Base-by-base conservation (phyloP, 2,329 filamentous ascomycete genomes). In the Penicillium thymicola region DNA sequence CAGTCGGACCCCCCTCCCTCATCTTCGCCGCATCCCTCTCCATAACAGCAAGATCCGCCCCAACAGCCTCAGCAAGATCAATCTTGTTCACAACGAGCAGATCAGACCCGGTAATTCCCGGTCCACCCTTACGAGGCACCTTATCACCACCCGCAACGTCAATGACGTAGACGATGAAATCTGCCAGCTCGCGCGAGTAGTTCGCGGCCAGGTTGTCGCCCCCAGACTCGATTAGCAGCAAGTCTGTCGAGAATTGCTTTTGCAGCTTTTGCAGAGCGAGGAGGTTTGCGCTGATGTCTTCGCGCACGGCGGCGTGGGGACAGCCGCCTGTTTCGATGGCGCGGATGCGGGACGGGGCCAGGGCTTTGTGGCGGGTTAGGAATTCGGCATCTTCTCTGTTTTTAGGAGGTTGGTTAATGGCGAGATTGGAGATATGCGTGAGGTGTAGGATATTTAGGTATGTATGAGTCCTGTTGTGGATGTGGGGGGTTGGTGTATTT, bases 81-180 rank as follows among this genome's bases (percentile, higher is more conserved):
- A 92, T 96, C 85, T 99, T 99, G 77, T 99, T 99, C 50, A 99
- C 90, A 21, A 99, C 84, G 62, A 99, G 76, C 73, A 99, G 73
- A 70, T 99, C 94, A 67, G 89, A 94, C 78, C 97, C 93, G 5
- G 94, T 99, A 72, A 99, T 99, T 1, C 94, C 94, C 0, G 94
- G 94, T 0, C 94, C 94, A 28, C 94, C 94, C 79, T 99, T 99
- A 28, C 94, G 79, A 0, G 94, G 94, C 49, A 99, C 88, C 83
- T 99, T 99, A 76, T 99, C 94, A 13, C 94, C 94, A 23, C 94
- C 94, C 54, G 87, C 89, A 18, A 99, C 94, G 75, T 99, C 94
- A 67, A 99, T 97, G 30, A 99, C 94, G 74, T 99, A 99, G 76
- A 99, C 88, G 76, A 99, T 99, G 74, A 89, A 99, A 75, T 99